These are phyloP conservation scores for Daedalea quercina DNA, from an alignment of 768 basidiomycete species.

Conservation along the genomic window DNA sequence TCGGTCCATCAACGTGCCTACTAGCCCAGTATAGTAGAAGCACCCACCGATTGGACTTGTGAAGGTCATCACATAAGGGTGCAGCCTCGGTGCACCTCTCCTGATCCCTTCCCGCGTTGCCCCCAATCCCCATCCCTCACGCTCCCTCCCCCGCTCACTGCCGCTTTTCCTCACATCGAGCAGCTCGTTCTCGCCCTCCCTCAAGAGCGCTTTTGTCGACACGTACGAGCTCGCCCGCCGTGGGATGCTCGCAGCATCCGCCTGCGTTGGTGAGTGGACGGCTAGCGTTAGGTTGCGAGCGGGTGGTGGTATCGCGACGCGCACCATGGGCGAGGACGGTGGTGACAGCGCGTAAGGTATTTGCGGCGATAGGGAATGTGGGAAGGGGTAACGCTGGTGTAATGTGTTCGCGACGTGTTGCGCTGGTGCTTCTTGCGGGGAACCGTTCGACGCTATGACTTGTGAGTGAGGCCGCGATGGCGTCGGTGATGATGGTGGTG, in stretches of 20 bases:
- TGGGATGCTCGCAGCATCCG: background rate
- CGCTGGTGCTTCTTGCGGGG: background rate
- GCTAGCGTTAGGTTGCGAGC: background rate
- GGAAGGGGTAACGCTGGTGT: conserved; percentile 20
- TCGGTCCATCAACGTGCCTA: no score
- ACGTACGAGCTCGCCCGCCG: background rate
- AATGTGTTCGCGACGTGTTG: background rate
- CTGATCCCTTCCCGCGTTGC: background rate
- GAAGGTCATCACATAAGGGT: conserved; percentile 29
- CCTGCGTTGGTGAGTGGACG: background rate
- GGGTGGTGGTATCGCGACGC: background rate
- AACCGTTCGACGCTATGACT: background rate
- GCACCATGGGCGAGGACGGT: background rate
- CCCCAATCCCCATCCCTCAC: background rate
- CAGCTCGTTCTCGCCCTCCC: background rate
- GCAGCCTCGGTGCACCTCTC: conserved; percentile 13
- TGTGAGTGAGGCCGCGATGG: background rate
- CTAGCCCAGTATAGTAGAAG: no score
- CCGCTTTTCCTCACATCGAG: background rate
- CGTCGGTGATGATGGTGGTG: background rate
- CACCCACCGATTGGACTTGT: conserved; percentile 32
- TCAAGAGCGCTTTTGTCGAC: background rate
- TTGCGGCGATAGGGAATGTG: conserved; percentile 19
- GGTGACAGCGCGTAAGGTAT: conserved; percentile 3
- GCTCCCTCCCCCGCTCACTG: conserved; percentile 1